Conservation (phyloP, 2,329 filamentous ascomycete species). For the Trichoderma sp. region DNA sequence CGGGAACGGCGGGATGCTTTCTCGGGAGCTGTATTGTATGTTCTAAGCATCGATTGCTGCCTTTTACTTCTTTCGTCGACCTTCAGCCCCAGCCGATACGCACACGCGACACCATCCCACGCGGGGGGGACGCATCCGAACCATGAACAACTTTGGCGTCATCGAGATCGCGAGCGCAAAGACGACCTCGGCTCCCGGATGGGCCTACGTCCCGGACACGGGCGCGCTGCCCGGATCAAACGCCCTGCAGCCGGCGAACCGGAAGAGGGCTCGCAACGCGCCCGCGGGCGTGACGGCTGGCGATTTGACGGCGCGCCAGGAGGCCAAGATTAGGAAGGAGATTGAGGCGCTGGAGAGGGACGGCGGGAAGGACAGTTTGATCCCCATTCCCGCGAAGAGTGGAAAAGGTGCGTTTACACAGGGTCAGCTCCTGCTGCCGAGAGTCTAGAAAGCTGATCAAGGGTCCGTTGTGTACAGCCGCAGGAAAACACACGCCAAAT, state of each 20-base stretch:
- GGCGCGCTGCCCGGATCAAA: slow-evolving; percentile 57
- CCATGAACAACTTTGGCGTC: slow-evolving; percentile 73
- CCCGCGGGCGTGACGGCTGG: slow-evolving; percentile 54
- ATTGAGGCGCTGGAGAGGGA: slow-evolving; percentile 83
- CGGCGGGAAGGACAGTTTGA: slow-evolving; percentile 70
- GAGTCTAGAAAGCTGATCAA: not conserved
- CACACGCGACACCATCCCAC: not conserved
- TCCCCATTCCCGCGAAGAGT: slow-evolving; percentile 65
- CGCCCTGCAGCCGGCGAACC: slow-evolving; percentile 55
- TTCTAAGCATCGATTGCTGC: not conserved
- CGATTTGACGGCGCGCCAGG: slow-evolving; percentile 78
- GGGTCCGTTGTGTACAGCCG: slow-evolving; percentile 37
- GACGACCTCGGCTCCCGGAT: slow-evolving; percentile 75
- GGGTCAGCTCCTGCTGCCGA: too few relatives aligned
- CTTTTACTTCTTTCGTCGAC: not conserved
- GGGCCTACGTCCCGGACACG: slow-evolving; percentile 87
- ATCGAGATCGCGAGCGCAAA: slow-evolving; percentile 76
- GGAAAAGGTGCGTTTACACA: slow-evolving; percentile 42
- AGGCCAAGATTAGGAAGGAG: slow-evolving; percentile 78
- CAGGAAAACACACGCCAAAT: slow-evolving; percentile 65
- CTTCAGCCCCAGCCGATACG: not conserved
- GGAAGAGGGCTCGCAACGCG: slow-evolving; percentile 71
- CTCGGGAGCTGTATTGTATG: not conserved
- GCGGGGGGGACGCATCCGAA: not conserved
- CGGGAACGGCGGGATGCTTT: slow-evolving; percentile 12